Evolutionary conservation across 2,329 filamentous ascomycete genomes (phyloP).

Genomic region (Paecilomyces niveus): DNA sequence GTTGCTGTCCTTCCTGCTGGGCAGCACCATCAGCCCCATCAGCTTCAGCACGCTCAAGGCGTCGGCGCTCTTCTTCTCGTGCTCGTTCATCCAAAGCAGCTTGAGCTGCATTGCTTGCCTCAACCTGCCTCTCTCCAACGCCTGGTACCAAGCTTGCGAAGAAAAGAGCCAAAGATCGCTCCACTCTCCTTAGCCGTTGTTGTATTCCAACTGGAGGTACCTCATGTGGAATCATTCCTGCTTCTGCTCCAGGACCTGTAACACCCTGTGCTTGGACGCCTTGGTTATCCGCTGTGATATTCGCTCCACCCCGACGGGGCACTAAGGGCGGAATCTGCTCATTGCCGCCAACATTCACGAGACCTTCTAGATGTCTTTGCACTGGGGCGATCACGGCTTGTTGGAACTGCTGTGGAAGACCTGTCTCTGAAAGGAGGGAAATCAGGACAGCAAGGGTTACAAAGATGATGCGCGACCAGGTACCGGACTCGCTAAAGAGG

Average conservation of each 20-base stretch:
- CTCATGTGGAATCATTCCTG: background rate
- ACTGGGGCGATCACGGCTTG: constrained; percentile 30
- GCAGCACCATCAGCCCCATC: constrained; percentile 1
- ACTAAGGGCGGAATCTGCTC: constrained; percentile 8
- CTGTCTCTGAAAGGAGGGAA: constrained; percentile 36
- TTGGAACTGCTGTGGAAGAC: constrained; percentile 27
- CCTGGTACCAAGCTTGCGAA: constrained; percentile 56
- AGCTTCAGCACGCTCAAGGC: constrained; percentile 3
- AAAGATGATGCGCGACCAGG: constrained; percentile 36
- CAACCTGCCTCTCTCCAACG: constrained; percentile 54
- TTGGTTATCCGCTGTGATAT: background rate
- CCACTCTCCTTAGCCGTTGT: constrained; percentile 37
- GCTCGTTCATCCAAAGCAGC: constrained; percentile 24
- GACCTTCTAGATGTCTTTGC: constrained; percentile 38
- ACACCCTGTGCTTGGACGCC: background rate
- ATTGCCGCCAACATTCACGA: constrained; percentile 26
- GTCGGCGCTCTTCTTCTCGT: constrained; percentile 18
- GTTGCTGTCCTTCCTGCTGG: constrained; percentile 7
- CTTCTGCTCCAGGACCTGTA: background rate
- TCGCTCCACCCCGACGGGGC: background rate
- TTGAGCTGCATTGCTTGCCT: constrained; percentile 47
- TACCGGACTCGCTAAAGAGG: constrained; percentile 47
- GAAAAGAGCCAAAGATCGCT: constrained; percentile 55
- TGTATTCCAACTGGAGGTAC: constrained; percentile 11
- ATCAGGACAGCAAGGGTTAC: constrained; percentile 30